phyloP scores from a whole-genome alignment of 331 rosid genomes.

The Malus hybrid region DNA sequence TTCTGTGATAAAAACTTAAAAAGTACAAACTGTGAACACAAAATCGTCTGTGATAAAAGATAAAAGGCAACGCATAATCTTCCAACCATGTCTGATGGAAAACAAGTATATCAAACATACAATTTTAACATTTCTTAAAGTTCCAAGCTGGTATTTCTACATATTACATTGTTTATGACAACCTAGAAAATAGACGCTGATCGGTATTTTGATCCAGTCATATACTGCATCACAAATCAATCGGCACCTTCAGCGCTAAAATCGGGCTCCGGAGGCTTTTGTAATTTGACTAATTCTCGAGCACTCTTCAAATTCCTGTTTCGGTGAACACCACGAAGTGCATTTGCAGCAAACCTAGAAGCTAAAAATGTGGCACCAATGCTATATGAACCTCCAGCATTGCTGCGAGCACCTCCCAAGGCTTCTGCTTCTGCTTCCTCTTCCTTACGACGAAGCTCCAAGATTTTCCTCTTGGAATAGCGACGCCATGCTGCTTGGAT shows the following conservation, averaged over 20 bases:
- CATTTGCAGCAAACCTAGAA: constrained; percentile 84
- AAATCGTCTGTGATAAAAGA: neutral
- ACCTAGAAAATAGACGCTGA: neutral
- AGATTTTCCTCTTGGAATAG: constrained; percentile 65
- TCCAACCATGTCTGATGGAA: neutral
- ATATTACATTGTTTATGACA: constrained; percentile 30
- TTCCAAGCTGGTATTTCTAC: constrained; percentile 6
- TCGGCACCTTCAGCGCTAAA: constrained; percentile 79
- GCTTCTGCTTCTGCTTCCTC: constrained; percentile 60
- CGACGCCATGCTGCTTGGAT: constrained; percentile 99
- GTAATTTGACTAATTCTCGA: constrained; percentile 73
- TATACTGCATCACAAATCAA: constrained; percentile 23
- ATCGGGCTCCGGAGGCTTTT: constrained; percentile 98
- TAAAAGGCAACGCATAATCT: neutral
- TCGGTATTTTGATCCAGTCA: neutral
- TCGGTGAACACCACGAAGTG: constrained; percentile 91
- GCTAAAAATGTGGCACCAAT: constrained; percentile 87
- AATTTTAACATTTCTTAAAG: neutral
- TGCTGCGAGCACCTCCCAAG: constrained; percentile 33
- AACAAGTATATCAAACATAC: neutral
- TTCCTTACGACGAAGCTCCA: constrained; percentile 79
- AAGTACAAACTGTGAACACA: neutral
- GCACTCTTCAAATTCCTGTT: constrained; percentile 76
- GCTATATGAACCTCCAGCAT: constrained; percentile 27
- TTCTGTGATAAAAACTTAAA: neutral